Evolutionary conservation across 2,329 filamentous ascomycete species (phyloP).

Genomic region (Dendrostoma leiphaemia): DNA sequence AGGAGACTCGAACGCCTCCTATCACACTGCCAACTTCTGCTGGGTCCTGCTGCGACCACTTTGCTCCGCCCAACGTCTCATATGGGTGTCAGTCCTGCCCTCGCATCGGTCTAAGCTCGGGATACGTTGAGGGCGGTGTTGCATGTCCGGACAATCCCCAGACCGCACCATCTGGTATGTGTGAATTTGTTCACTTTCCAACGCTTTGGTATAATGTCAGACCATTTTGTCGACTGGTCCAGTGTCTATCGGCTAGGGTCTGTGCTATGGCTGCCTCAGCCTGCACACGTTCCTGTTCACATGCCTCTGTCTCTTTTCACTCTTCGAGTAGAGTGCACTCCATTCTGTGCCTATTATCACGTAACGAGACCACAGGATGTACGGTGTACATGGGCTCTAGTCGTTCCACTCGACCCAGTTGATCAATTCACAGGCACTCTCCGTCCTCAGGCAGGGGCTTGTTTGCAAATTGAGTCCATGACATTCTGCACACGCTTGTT

Average conservation of each 20-base stretch:
- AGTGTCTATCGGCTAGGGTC: neutral
- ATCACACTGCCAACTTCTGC: neutral
- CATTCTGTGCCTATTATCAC: neutral
- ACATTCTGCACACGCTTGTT: too few species aligned
- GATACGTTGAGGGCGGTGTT: neutral
- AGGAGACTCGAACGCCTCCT: neutral
- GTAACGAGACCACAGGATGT: neutral
- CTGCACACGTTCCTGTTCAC: too few species aligned
- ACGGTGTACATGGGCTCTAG: neutral
- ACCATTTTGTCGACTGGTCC: neutral
- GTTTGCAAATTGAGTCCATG: too few species aligned
- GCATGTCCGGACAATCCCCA: neutral
- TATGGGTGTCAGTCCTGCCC: neutral
- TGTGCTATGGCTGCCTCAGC: neutral
- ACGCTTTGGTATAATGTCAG: too few species aligned
- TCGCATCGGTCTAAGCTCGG: neutral
- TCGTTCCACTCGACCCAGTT: neutral
- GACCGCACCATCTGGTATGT: constrained; percentile 4
- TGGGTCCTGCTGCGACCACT: neutral
- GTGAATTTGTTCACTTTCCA: neutral
- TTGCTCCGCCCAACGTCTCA: neutral
- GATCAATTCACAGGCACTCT: neutral
- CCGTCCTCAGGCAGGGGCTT: too few species aligned
- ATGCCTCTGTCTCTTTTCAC: too few species aligned
- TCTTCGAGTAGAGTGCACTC: neutral